Evolutionary conservation across 1,284 basidiomycete species (phyloP), one percentile per base, ranked within the genome.

Genomic region (Naganishia cerealis): DNA sequence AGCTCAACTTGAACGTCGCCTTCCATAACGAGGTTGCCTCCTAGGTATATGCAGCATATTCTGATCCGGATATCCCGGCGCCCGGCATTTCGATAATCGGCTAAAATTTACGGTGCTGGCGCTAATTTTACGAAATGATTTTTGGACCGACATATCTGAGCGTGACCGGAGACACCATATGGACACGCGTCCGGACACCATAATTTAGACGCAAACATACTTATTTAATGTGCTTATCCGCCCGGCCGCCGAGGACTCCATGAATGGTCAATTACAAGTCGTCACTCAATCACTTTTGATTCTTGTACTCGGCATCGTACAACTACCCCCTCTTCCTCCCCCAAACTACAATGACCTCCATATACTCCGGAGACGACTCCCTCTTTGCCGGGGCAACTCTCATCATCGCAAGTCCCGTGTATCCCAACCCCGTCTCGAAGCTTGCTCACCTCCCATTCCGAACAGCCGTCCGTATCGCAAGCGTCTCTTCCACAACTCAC

Each of bases 401-500:
- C 8, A 68, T 63, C 38, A 63, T 63, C 39, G 61, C 39, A 53
- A 40, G 61, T 63, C 39, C n/a, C 7, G n/a, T n/a, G 3, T 15
- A 21, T 33, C 61, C 12, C 29, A 18, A 7, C 50, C 38, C 29
- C 12, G 50, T 15, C 12, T 12, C 21, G 38, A 39, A 9, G 12
- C 12, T 9, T 15, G 50, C 61, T 63, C 18, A 63, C 61, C 4
- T 24, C 38, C 21, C 16, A 18, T 58, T 13, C 2, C 38, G 26
- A 16, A 8, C 68, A 92, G 90, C 90, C 90, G 29, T 78, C 91
- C 54, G 89, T 92, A 5, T 91, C 90, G 0, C 85, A 87, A 29
- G 90, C 88, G 55, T 92, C 91, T 80, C 84, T 92, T 46, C 83
- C 87, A 8, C 90, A 92, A 75, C 84, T 92, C 18, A 86, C 89